Conservation (phyloP, 257 asterid species). For the Lantana camara region DNA sequence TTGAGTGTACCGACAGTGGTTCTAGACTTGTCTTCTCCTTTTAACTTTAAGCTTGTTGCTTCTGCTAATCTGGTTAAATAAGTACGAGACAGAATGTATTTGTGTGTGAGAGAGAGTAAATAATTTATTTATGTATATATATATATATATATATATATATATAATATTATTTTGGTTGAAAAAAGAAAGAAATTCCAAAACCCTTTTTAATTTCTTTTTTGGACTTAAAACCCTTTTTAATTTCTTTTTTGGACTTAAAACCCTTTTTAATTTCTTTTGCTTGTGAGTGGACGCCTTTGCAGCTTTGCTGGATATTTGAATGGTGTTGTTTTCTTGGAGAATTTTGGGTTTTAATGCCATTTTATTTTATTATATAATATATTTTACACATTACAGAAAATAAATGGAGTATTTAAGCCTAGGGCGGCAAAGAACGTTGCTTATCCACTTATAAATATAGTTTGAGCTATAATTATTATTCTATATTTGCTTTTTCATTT, state of each 20-base stretch:
- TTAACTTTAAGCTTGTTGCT: slow-evolving; percentile 24
- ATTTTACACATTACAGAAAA: too few species aligned
- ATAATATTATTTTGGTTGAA: not conserved
- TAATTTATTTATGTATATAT: too few species aligned
- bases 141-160: too few species aligned
- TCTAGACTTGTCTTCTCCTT: slow-evolving; percentile 2
- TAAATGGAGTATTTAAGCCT: too few species aligned
- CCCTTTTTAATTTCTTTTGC: not conserved
- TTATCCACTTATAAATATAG: too few species aligned
- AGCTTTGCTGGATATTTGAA: not conserved
- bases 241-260: not conserved
- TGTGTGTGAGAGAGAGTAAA: slow-evolving; percentile 2
- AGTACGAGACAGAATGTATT: slow-evolving; percentile 35
- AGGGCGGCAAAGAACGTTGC: too few species aligned
- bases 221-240: too few species aligned
- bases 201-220: not conserved
- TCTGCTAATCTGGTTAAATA: slow-evolving; percentile 42
- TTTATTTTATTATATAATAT: too few species aligned
- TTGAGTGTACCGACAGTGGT: slow-evolving; percentile 53
- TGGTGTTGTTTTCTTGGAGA: not conserved
- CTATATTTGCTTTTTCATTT: too few species aligned
- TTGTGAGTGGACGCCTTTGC: slow-evolving; percentile 1
- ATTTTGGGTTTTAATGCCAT: too few species aligned
- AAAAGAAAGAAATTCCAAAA: not conserved
- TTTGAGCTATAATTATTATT: too few species aligned